Evolutionary conservation across 306 rosid species (phyloP), one percentile per base, ranked within the genome.

Genomic region (Oemleria cerasiformis): DNA sequence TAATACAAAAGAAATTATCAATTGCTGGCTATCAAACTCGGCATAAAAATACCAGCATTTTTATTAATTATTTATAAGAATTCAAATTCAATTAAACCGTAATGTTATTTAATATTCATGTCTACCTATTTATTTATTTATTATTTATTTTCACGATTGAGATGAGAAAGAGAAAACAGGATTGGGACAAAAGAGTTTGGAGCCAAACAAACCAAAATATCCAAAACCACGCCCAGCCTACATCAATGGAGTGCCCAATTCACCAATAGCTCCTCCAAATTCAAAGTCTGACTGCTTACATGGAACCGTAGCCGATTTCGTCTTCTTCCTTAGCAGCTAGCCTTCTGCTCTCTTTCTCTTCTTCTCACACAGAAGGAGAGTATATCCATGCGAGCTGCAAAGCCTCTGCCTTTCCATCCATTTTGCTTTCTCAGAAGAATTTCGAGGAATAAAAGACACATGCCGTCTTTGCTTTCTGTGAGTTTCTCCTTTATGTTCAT

Each of bases 401-500:
- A 25, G 30, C 30, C 30, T 25, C 30, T 25, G 34, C 41, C 36
- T 58, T 41, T 19, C 9, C 15, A 9, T 36, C 4, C 3, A 6
- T 57, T 40, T 36, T 40, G 44, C 20, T 66, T 16, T 66, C 39
- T 36, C 57, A 19, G 39, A 34, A 50, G 30, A 65, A 39, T n/a
- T 63, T 73, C 53, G 56, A 63, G 67, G 5, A 12, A 78, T 48
- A n/a, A 42, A 44, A 54, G 21, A 71, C 59, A 36, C 20, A 50
- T 38, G 49, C 48, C 45, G 54, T 45, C 63, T 57, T 14, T 55
- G 49, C 51, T 25, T 67, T 76, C 74, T 68, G 65, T 62, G 64
- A 67, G 67, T 55, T 71, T 14, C 68, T 50, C 40, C 9, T 50
- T 55, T 42, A 6, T 38, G 34, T 44, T 61, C 62, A 56, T 58